Base-by-base conservation (phyloP, 2,329 filamentous ascomycete genomes). In the Fusarium penzigii region DNA sequence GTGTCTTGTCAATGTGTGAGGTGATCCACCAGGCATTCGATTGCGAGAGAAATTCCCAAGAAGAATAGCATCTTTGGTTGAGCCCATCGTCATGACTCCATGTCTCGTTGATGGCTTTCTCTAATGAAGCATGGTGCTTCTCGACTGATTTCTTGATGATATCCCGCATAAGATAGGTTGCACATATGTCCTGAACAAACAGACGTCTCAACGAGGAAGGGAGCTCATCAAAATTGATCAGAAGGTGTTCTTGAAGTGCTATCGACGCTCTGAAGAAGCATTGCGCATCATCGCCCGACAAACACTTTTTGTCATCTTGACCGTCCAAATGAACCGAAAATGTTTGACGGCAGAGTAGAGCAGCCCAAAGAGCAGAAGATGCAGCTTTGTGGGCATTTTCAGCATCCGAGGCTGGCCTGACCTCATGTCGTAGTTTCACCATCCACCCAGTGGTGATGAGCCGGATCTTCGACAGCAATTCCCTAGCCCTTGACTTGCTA, bases 271-370 rank as follows among this genome's bases (percentile, higher is more conserved):
- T 49, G 20, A 68, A 58, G 41, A 63, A 68, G 5, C 49, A 38
- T 3, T 32, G 25, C 9, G 58, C 46, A 5, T 65, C 58, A 1
- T 55, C 39, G 0, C 36, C 8, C 2, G 29, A 9, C 7, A 59
- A 29, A 8, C 14, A 14, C 11, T 11, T 7, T 11, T 25, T 11
- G 16, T n/a, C n/a, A 13, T 17, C 11, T n/a, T 20, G 25, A 39
- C 17, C 10, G 45, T 29, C 6, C 1, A 16, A 29, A 42, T 57
- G 52, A 1, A 61, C 52, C 2, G 56, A 53, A 44, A 72, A 75
- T 1, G 72, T 76, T 14, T 67, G 66, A 8, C 74, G 73, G 46
- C 83, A 87, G 0, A 88, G 68, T 1, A 88, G 54, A 0, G 84
- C 78, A 0, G 83, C 78, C 67, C 77, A 78, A 1, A 87, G 72